Conservation (phyloP, 352 stramenopile species). For the Phytophthora pisi region DNA sequence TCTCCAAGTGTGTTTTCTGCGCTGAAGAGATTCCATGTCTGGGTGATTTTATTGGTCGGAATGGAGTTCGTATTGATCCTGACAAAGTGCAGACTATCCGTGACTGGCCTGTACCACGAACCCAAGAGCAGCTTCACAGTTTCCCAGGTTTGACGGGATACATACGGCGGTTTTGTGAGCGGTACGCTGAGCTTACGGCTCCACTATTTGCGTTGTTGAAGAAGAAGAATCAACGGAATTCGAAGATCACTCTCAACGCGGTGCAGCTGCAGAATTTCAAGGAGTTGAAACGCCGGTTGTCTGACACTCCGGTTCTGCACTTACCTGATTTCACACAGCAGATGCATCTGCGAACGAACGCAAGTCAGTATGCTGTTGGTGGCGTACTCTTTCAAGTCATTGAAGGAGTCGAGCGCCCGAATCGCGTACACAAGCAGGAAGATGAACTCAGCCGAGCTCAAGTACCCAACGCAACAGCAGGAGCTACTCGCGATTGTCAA, state of each 20-base stretch:
- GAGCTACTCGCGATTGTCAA: neutral
- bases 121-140: too few relatives aligned
- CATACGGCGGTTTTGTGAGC: neutral
- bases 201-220: neutral
- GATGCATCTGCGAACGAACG: neutral
- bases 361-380: neutral
- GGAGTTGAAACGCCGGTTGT: neutral
- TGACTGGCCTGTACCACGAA: too few relatives aligned
- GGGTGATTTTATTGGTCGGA: too few relatives aligned
- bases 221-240: conserved; percentile 10
- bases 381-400: neutral
- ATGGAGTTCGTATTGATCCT: too few relatives aligned
- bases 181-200: neutral
- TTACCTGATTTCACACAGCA: neutral
- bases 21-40: too few relatives aligned
- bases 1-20: too few relatives aligned
- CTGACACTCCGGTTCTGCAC: neutral
- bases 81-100: too few relatives aligned
- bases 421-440: neutral
- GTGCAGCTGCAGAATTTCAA: neutral
- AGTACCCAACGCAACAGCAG: neutral
- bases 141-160: too few relatives aligned
- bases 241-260: neutral
- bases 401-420: neutral
- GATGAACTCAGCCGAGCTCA: neutral